Conservation (phyloP, 805 yeast genomes). For the Barnettozyma sp. region DNA sequence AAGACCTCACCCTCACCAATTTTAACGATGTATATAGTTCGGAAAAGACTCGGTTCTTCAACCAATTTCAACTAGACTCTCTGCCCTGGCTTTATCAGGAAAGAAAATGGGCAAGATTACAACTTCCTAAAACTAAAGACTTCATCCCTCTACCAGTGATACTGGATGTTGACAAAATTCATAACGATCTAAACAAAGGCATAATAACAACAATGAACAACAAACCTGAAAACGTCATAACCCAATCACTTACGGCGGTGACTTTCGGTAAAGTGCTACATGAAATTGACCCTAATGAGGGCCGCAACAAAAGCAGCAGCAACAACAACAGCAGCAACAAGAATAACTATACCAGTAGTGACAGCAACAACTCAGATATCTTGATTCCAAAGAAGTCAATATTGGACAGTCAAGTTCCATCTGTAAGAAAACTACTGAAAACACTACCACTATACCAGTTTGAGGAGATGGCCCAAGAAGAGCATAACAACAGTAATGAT, state of each 20-base stretch:
- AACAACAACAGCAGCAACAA: no score
- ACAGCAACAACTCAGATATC: no score
- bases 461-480: constrained; percentile 4
- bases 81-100: constrained; percentile 24
- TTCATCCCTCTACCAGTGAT: constrained; percentile 3
- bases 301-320: no score
- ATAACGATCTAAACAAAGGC: constrained; percentile 9
- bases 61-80: constrained; percentile 12
- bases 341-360: no score
- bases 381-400: constrained; percentile 9
- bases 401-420: constrained; percentile 20
- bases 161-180: constrained; percentile 11
- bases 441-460: constrained; percentile 14
- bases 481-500: constrained; percentile 2
- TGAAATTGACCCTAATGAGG: constrained; percentile 7
- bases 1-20: constrained; percentile 5
- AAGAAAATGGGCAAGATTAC: constrained; percentile 18
- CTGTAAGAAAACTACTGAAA: constrained; percentile 14
- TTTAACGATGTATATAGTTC: constrained; percentile 8
- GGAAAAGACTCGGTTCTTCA: constrained; percentile 6
- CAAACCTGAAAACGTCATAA: not conserved
- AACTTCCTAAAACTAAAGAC: constrained; percentile 12
- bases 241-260: constrained; percentile 19
- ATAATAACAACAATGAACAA: not conserved
- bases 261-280: constrained; percentile 21